Percentiles rank a stretch among this genome's conserved stretches.
Evolutionary conservation across 1,284 basidiomycete species (phyloP).

Genomic region (Puccinia polysora): DNA sequence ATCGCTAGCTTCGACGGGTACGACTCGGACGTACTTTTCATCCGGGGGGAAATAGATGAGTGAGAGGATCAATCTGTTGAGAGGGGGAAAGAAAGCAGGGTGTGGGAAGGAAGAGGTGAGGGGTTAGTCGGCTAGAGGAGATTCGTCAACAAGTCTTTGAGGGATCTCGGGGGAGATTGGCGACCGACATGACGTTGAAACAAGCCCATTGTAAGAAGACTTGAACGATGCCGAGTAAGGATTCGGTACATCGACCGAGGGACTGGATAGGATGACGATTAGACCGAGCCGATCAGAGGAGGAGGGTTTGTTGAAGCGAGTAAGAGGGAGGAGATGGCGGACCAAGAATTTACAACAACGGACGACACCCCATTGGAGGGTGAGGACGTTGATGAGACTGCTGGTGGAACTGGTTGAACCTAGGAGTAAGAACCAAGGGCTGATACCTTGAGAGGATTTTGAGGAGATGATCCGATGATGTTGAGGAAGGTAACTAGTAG

Average conservation of each 20-base stretch:
- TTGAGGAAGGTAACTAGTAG: constrained; percentile 53
- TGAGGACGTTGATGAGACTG: constrained; percentile 58
- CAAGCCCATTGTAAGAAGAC: constrained; percentile 78
- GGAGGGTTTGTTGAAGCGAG: background rate
- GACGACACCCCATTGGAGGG: constrained; percentile 81
- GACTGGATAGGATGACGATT: constrained; percentile 56
- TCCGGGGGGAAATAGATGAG: constrained; percentile 66
- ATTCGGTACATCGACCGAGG: constrained; percentile 70
- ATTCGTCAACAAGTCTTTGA: background rate
- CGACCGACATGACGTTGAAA: constrained; percentile 73
- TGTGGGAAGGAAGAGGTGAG: constrained; percentile 8
- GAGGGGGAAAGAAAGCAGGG: constrained; percentile 3
- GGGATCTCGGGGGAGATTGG: background rate
- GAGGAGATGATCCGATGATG: constrained; percentile 69
- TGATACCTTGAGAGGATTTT: constrained; percentile 78
- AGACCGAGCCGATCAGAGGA: constrained; percentile 11
- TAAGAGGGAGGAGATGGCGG: constrained; percentile 53
- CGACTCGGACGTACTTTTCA: constrained; percentile 32
- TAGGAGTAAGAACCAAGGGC: constrained; percentile 86
- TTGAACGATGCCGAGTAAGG: constrained; percentile 76
- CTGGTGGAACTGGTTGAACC: constrained; percentile 65
- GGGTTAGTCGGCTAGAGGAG: constrained; percentile 29
- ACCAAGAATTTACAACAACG: constrained; percentile 74
- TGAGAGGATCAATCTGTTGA: constrained; percentile 72
- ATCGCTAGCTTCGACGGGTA: constrained; percentile 23